Conservation (phyloP, 257 asterid genomes). For the Nicotiana knightiana region DNA sequence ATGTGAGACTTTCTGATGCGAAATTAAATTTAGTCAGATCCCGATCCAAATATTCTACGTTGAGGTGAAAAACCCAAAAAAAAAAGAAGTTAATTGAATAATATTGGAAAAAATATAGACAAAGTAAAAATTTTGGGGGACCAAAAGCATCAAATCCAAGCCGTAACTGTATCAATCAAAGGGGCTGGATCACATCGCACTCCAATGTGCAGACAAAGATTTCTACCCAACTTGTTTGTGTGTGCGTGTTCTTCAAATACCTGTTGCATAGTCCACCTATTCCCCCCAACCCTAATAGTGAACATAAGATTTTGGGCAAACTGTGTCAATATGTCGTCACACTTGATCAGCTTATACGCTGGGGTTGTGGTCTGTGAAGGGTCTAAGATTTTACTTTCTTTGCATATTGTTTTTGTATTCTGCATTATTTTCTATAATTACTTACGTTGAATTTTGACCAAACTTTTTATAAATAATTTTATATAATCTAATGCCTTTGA, state of each 20-base stretch:
- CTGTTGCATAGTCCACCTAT: not conserved
- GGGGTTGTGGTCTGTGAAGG: not conserved
- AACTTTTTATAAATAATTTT: too few species aligned
- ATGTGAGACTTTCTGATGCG: accelerated
- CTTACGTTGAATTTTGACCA: not conserved
- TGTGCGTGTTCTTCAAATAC: not conserved
- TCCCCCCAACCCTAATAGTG: not conserved
- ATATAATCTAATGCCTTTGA: too few species aligned
- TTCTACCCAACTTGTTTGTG: constrained; percentile 18
- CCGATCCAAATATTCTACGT: accelerated
- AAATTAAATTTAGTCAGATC: too few species aligned
- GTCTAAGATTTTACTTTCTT: too few species aligned
- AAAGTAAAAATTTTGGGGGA: constrained; percentile 19
- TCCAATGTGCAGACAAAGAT: constrained; percentile 36
- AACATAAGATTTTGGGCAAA: not conserved
- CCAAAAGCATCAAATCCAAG: constrained; percentile 34
- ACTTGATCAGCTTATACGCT: not conserved
- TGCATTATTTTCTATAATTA: not conserved
- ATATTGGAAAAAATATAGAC: not conserved
- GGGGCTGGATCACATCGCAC: constrained; percentile 9
- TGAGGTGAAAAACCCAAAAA: too few species aligned
- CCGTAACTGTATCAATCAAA: constrained; percentile 14
- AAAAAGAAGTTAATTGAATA: not conserved
- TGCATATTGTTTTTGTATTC: too few species aligned
- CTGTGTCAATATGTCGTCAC: not conserved